Evolutionary conservation across 192 early-diverging fungal species (phyloP), one percentile per base, ranked within the genome.

Genomic region (Diversispora eburnea): DNA sequence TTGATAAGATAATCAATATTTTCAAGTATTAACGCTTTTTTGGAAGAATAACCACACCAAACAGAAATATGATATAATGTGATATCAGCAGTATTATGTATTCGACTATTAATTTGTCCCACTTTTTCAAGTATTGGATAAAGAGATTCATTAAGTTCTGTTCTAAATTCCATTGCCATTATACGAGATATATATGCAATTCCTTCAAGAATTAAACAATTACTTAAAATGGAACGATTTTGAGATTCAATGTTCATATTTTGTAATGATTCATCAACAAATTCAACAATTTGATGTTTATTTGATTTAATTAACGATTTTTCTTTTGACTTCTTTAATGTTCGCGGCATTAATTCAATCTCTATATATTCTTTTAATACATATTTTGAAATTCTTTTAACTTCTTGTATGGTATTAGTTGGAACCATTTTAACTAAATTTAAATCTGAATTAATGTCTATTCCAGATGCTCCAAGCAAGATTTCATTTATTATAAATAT

Each of bases 1-100:
- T 84, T 81, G 13, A 84, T 74, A 20, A 84, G 67, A 65, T 84
- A 84, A 62, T 84, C 83, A 58, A 84, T 72, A 47, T 84, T 84
- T 54, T 71, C 75, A 48, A 84, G 67, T 5, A 76, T 59, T 15
- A 84, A 68, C 4, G 39, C 63, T 48, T 72, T 70, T 7, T 75
- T 56, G 33, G 65, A 66, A 19, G 42, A 25, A 42, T 80, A 72
- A 39, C 69, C 78, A 66, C 80, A 84, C 2, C 58, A 43, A 13
- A 48, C 5, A 33, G 80, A 76, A 66, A 84, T 62, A 41, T 67
- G 70, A 19, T 72, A 66, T 41, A 84, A 43, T 12, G 80, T 75
- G 13, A 76, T 79, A 8, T 65, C 71, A 5, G 83, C 83, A 54
- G 75, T 80, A 13, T 62, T 73, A 51, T 76, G 76, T 19, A 84